Base-by-base conservation (phyloP, 1,284 basidiomycete species). In the Apiotrichum gamsii region DNA sequence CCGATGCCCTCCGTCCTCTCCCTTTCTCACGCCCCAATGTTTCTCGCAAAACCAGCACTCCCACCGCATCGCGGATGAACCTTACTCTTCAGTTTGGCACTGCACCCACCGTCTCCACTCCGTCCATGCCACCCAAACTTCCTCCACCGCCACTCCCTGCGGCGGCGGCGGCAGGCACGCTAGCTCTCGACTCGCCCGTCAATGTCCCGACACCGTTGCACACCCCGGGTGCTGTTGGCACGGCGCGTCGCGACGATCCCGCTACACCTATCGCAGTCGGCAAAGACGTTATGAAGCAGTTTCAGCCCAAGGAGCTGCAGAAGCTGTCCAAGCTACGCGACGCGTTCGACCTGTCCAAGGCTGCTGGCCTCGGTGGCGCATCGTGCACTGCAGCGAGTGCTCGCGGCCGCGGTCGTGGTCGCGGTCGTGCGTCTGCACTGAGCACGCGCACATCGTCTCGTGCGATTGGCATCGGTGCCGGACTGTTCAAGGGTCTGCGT, bases 251-350 rank as follows among this genome's bases (percentile, higher is more conserved):
- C 25, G 61, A 62, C 40, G 51, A 59, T 40, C 55, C 58, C 0
- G 56, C 54, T 0, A 62, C 63, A 1, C 64, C 65, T 9, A 49
- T 64, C 2, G 60, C 58, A 0, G 49, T 68, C 0, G 61, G 60
- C 6, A 57, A 42, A 8, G 47, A 43, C 9, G 36, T 34, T 10
- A 47, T 55, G 13, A 36, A 42, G 4, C 45, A 41, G 13, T 24
- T 58, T 10, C 52, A 57, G 23, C 45, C 47, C 11, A 58, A 54
- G 36, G 60, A 64, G n/a, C 54, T 55, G 33, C 56, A 59, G 20
- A 57, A 55, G 0, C 49, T 67, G 20, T 60, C 64, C 2, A 59
- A 56, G 43, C 55, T 60, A 34, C 60, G 62, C 33, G 58, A 57
- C n/a, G 20, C 23, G 8, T 58, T 65, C 23, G 28, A 31, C 20